Percentiles rank a stretch among this genome's conserved stretches.
These are phyloP conservation scores for Penicillium macrosclerotiorum DNA, from an alignment of 495 filamentous ascomycete genomes.

Conservation along the genomic window DNA sequence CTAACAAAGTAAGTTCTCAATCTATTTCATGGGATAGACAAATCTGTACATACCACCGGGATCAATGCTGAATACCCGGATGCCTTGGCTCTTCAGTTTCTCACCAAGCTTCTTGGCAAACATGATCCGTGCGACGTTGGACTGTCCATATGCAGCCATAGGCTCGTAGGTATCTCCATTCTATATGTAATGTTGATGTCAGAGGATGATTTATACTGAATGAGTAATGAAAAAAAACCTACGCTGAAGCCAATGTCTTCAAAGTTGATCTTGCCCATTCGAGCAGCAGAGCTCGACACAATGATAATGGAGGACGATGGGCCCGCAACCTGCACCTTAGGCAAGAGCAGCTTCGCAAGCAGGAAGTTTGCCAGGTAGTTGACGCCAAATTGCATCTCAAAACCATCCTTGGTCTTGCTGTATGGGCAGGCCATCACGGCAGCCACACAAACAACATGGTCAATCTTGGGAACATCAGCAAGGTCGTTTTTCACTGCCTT, in stretches of 20 bases:
- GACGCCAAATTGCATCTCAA: conserved; percentile 20
- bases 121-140: conserved; percentile 21
- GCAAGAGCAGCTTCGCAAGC: conserved; percentile 18
- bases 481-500: conserved; percentile 7
- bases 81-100: conserved; percentile 12
- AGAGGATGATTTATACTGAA: neutral
- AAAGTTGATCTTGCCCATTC: conserved; percentile 12
- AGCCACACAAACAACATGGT: conserved; percentile 16
- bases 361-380: conserved; percentile 25
- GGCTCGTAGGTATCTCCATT: conserved; percentile 16
- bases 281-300: conserved; percentile 13
- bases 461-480: conserved; percentile 13
- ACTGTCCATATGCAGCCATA: conserved; percentile 15
- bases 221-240: neutral
- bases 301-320: conserved; percentile 16
- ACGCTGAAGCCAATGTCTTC: conserved; percentile 20
- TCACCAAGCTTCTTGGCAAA: conserved; percentile 19
- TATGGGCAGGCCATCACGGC: conserved; percentile 21
- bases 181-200: neutral
- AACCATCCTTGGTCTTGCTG: conserved; percentile 18
- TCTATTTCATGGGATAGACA: neutral
- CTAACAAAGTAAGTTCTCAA: neutral
- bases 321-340: conserved; percentile 17
- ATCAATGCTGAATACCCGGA: conserved; percentile 21
- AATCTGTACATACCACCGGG: conserved; percentile 20